Percentiles rank a stretch among this genome's conserved stretches.
Conservation (phyloP, 2,329 filamentous ascomycete genomes). For the Ceratocystis destructans region DNA sequence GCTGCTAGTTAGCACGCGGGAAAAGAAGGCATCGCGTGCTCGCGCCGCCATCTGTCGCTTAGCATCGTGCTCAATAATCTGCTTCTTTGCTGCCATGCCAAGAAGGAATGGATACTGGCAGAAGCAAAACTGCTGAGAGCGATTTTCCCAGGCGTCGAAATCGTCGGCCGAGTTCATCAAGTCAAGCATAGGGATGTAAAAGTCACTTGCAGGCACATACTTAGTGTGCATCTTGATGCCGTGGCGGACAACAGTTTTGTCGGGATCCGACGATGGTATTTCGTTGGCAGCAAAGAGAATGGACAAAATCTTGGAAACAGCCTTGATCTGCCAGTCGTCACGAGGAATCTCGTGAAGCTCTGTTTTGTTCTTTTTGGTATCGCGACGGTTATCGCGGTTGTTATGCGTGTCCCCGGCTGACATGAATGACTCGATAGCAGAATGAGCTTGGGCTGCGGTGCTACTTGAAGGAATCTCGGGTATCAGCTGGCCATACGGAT, state of each 20-base stretch:
- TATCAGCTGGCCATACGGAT: constrained; percentile 53
- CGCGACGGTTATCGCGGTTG: not conserved
- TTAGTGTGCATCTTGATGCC: constrained; percentile 39
- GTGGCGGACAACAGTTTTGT: constrained; percentile 23
- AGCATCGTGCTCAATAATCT: constrained; percentile 77
- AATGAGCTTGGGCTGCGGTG: constrained; percentile 3
- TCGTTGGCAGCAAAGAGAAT: constrained; percentile 74
- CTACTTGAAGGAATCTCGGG: constrained; percentile 46
- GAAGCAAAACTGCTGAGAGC: constrained; percentile 44
- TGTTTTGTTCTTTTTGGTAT: not conserved
- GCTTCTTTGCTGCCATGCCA: constrained; percentile 84
- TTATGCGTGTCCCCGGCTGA: not conserved
- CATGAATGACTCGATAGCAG: constrained; percentile 10
- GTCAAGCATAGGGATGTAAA: constrained; percentile 78
- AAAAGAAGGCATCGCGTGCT: constrained; percentile 79
- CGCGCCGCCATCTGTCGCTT: constrained; percentile 79
- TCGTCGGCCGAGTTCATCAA: constrained; percentile 64
- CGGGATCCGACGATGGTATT: constrained; percentile 25
- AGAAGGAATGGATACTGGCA: constrained; percentile 88
- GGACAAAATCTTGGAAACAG: constrained; percentile 65
- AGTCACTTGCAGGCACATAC: constrained; percentile 65
- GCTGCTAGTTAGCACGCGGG: constrained; percentile 65
- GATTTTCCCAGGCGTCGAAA: constrained; percentile 75
- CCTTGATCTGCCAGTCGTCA: constrained; percentile 83
- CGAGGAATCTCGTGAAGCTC: constrained; percentile 6